phyloP scores from a whole-genome alignment of 2,329 filamentous ascomycete genomes.

The Fusarium pilosicola region DNA sequence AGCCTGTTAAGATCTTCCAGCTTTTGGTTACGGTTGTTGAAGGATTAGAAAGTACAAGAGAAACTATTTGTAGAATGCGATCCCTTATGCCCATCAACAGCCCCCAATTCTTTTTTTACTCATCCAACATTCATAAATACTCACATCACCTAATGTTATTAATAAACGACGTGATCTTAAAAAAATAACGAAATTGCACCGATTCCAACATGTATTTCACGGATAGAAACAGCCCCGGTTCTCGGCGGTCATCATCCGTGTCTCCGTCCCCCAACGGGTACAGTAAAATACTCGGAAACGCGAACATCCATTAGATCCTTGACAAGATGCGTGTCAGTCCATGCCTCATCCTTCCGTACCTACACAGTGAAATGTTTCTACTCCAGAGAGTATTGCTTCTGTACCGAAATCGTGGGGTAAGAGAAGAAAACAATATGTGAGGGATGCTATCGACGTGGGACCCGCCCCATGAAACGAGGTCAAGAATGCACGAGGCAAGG shows the following conservation, averaged over 20 bases:
- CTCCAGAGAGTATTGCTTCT: not conserved
- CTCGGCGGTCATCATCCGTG: constrained; percentile 14
- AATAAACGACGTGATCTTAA: not conserved
- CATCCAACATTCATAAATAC: not conserved
- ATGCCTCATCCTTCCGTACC: constrained; percentile 27
- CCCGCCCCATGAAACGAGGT: constrained; percentile 20
- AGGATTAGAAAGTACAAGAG: not conserved
- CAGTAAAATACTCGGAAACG: constrained; percentile 12
- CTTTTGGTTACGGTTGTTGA: not conserved
- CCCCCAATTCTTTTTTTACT: not conserved
- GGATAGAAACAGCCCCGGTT: not conserved
- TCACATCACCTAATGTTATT: not conserved
- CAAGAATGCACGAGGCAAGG: constrained; percentile 32
- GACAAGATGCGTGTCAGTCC: constrained; percentile 28
- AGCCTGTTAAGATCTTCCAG: not conserved
- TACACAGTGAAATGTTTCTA: constrained; percentile 22
- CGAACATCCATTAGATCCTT: not conserved
- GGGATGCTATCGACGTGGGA: constrained; percentile 32
- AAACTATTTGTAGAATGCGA: not conserved
- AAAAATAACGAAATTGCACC: not conserved
- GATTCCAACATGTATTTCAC: not conserved
- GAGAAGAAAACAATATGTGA: constrained; percentile 25
- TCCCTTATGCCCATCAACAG: too few relatives aligned
- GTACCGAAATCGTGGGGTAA: constrained; percentile 18
- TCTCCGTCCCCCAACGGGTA: constrained; percentile 20